Base-by-base conservation (phyloP, 768 basidiomycete species). In the Amanita exitialis region DNA sequence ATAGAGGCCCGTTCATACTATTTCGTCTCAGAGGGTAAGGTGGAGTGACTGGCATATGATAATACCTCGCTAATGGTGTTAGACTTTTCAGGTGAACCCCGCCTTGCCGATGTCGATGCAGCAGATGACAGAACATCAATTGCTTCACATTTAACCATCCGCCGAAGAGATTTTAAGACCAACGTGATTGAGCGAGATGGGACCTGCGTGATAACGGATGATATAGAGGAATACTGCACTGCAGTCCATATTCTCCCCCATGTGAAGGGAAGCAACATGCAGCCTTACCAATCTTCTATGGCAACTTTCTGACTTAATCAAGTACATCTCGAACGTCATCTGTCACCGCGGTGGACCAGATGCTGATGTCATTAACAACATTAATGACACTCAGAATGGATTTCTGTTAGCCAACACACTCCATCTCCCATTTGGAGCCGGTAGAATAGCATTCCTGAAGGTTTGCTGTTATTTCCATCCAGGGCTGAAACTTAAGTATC, bases 201-300 rank as follows among this genome's bases (percentile, higher is more conserved):
- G 39, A 54, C 54, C 30, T 46, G 56, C 39, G 50, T 54, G 28
- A 21, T 49, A 27, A 56, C 53, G n/a, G 39, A 47, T 34, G 48
- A 44, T 38, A 34, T 6, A 32, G 44, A 13, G 16, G 32, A 16
- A 21, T 6, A 21, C 20, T 56, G 53, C 23, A 34, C 15, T 45
- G 53, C 55, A 37, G 49, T 21, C 25, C 53, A 54, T 51, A 36
- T 54, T 5, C 43, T 56, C 30, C 56, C 27, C 27, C 27, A 8
- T 28, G 27, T 8, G 8, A 28, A 28, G 27, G 27, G 27, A 28
- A 28, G 27, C 45, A n/a, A 35, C 3, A 53, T 56, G 53, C 49
- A 44, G 42, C 38, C 16, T 45, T 47, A 34, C 30, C 4, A 30
- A 6, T 20, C 48, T 21, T 39, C 1, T 44, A 21, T 45, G 18